Percentiles rank a stretch among this genome's conserved stretches.
These are phyloP conservation scores for Butyriboletus loyo DNA, from an alignment of 768 basidiomycete genomes.

Conservation along the genomic window DNA sequence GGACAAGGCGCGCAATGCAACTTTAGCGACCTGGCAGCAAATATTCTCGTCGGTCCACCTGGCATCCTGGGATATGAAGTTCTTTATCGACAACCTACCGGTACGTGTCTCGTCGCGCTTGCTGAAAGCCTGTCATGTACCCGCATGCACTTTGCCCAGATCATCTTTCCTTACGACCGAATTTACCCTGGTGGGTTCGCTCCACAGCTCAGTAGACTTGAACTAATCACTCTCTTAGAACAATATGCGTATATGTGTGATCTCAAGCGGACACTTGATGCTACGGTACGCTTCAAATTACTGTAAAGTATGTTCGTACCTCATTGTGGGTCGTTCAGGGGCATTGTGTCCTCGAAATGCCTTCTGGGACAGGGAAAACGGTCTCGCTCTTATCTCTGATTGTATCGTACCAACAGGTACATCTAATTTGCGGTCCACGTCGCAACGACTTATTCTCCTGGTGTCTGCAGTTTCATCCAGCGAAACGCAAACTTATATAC, in stretches of 20 bases:
- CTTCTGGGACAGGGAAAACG: constrained; percentile 98
- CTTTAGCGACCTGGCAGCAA: not conserved
- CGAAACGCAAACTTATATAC: constrained; percentile 92
- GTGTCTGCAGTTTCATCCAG: constrained; percentile 75
- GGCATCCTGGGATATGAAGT: constrained; percentile 55
- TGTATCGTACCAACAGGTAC: constrained; percentile 92
- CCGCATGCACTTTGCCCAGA: constrained; percentile 38
- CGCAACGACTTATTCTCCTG: not conserved
- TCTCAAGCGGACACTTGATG: constrained; percentile 93
- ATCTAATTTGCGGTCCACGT: constrained; percentile 22
- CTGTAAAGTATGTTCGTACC: not conserved
- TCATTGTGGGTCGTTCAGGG: constrained; percentile 53
- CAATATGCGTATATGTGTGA: constrained; percentile 99
- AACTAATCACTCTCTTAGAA: constrained; percentile 46
- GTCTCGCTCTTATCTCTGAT: constrained; percentile 94
- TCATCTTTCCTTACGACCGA: constrained; percentile 90
- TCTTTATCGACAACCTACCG: constrained; percentile 76
- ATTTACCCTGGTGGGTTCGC: constrained; percentile 82
- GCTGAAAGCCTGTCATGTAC: not conserved
- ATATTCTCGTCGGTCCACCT: not conserved
- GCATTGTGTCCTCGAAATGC: constrained; percentile 99
- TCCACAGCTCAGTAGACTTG: not conserved
- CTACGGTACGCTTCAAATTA: constrained; percentile 54
- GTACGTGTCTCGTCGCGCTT: constrained; percentile 39
- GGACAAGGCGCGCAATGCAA: not conserved